These are phyloP conservation scores for Rhexocercosporidium sp. DNA, from an alignment of 2,329 filamentous ascomycete species.

Conservation along the genomic window DNA sequence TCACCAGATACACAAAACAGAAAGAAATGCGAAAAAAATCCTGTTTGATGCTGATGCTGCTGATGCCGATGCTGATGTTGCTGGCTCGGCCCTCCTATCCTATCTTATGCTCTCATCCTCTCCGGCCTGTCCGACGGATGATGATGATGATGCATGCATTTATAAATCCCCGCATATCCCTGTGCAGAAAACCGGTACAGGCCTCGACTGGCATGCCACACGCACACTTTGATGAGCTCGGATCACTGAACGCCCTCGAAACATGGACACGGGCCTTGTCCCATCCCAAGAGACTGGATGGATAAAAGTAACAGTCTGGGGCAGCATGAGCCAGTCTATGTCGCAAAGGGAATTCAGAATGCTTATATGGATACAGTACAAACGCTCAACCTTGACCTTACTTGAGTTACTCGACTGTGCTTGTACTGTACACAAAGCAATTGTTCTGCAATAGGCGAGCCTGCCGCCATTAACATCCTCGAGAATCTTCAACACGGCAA, in stretches of 20 bases:
- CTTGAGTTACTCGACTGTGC: background rate
- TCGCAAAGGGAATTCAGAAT: background rate
- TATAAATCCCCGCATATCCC: slow-evolving; percentile 1
- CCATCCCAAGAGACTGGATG: slow-evolving; percentile 2
- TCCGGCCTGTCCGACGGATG: background rate
- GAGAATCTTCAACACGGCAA: background rate
- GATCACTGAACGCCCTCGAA: background rate
- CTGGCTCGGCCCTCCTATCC: slow-evolving; percentile 1
- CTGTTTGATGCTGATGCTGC: background rate
- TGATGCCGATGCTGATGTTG: background rate
- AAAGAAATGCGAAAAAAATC: background rate
- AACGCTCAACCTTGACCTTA: too few relatives aligned
- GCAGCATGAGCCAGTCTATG: too few relatives aligned
- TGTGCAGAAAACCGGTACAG: slow-evolving; percentile 1
- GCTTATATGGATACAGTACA: background rate
- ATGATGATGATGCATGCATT: background rate
- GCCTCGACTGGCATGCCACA: slow-evolving; percentile 3
- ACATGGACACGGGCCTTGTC: background rate
- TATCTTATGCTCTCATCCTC: background rate
- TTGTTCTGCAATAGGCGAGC: background rate
- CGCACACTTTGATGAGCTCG: background rate
- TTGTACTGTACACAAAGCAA: background rate
- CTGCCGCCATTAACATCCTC: background rate
- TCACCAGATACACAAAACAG: background rate
- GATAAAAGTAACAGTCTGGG: too few relatives aligned